These are phyloP conservation scores for Candida tibetensis DNA, from an alignment of 805 yeast genomes.

Conservation along the genomic window DNA sequence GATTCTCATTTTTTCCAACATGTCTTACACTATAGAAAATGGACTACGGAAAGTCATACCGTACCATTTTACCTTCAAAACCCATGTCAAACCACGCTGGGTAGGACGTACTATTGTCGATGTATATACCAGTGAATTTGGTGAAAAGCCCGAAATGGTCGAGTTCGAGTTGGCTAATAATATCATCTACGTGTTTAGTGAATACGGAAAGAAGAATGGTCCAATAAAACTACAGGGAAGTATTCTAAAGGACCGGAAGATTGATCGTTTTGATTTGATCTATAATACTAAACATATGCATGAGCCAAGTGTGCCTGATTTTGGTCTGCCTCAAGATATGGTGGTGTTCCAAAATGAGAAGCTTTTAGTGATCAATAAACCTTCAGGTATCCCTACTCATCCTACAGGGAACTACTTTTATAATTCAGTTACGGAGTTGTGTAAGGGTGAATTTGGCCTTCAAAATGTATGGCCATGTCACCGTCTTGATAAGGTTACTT, in stretches of 20 bases:
- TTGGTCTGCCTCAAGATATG: constrained; percentile 9
- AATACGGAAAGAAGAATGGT: constrained; percentile 19
- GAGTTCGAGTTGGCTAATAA: constrained; percentile 23
- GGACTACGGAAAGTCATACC: constrained; percentile 37
- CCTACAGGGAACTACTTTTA: constrained; percentile 45
- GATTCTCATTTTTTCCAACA: too few species aligned
- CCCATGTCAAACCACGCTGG: constrained; percentile 41
- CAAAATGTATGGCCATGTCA: constrained; percentile 42
- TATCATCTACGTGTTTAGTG: constrained; percentile 23
- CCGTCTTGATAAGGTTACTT: constrained; percentile 50
- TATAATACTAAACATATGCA: constrained; percentile 39
- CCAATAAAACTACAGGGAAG: constrained; percentile 19
- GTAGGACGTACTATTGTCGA: constrained; percentile 29
- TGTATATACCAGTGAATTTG: constrained; percentile 33
- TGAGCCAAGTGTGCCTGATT: constrained; percentile 39
- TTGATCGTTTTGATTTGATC: constrained; percentile 17
- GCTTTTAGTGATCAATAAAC: constrained; percentile 47
- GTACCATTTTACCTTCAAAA: constrained; percentile 28
- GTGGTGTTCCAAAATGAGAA: constrained; percentile 37
- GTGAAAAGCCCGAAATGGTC: constrained; percentile 25
- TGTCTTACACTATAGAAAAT: constrained; percentile 16
- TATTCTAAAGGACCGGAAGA: constrained; percentile 3
- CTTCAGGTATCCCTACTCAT: constrained; percentile 54
- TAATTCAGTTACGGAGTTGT: constrained; percentile 44
- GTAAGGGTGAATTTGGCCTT: constrained; percentile 28